Evolutionary conservation across 1,139 yeast species (phyloP).

Genomic region (Yamadazyma friedrichii): DNA sequence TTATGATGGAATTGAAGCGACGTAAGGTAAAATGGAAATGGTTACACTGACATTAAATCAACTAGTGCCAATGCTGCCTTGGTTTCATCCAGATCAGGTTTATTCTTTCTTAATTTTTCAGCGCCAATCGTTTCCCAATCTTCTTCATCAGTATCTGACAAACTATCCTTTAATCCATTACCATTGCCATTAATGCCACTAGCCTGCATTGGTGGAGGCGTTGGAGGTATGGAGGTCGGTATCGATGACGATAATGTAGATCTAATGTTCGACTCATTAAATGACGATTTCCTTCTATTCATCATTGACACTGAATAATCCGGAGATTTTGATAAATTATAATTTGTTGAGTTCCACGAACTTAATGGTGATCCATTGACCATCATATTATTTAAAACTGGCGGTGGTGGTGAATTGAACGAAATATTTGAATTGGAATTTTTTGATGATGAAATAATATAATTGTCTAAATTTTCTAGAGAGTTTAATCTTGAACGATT

Average conservation of each 20-base stretch:
- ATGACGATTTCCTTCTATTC: slow-evolving; percentile 41
- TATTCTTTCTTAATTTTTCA: slow-evolving; percentile 44
- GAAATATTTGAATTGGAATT: slow-evolving; percentile 37
- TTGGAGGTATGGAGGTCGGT: slow-evolving; percentile 3
- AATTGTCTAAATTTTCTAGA: slow-evolving; percentile 44
- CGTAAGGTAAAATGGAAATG: neutral
- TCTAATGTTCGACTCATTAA: slow-evolving; percentile 44
- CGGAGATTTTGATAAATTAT: slow-evolving; percentile 20
- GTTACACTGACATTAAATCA: slow-evolving; percentile 40
- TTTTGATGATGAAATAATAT: slow-evolving; percentile 40
- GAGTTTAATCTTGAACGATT: slow-evolving; percentile 44
- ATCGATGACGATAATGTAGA: slow-evolving; percentile 32
- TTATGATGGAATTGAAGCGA: neutral
- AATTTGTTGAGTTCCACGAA: slow-evolving; percentile 25
- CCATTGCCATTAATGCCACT: neutral
- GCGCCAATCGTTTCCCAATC: slow-evolving; percentile 95
- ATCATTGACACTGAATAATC: slow-evolving; percentile 19
- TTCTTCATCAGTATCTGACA: slow-evolving; percentile 80
- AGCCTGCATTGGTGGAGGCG: neutral
- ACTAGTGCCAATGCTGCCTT: slow-evolving; percentile 65
- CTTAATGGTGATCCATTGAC: slow-evolving; percentile 25
- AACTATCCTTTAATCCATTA: slow-evolving; percentile 8
- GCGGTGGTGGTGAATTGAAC: slow-evolving; percentile 37
- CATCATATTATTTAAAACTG: slow-evolving; percentile 13
- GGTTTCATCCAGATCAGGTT: slow-evolving; percentile 34